These are phyloP conservation scores for Pyropia yezoensis DNA, from an alignment of 23 red algal species.

Conservation along the genomic window DNA sequence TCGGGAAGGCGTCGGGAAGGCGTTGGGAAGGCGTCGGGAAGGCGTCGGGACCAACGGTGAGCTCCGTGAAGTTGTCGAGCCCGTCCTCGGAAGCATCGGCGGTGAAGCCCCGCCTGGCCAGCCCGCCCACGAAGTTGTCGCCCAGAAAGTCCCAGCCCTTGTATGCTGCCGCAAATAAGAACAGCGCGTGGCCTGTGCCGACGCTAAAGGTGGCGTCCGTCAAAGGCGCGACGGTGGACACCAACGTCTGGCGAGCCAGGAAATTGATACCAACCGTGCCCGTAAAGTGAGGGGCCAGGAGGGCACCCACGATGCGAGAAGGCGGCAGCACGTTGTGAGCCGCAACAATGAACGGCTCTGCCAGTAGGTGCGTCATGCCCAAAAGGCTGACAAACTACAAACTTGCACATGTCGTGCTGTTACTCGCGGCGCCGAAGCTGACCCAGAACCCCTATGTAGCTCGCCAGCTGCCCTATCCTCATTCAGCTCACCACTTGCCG, in stretches of 20 bases:
- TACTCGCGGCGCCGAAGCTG: too few relatives aligned
- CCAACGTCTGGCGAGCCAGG: conserved; percentile 37
- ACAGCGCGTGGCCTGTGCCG: conserved; percentile 15
- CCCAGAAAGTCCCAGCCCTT: conserved; percentile 21
- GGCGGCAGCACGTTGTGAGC: conserved; percentile 37
- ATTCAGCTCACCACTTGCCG: not conserved
- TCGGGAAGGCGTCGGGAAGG: too few relatives aligned
- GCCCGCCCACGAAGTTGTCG: conserved; percentile 28
- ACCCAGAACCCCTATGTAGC: too few relatives aligned
- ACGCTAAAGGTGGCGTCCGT: conserved; percentile 45
- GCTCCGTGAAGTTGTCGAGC: conserved; percentile 11
- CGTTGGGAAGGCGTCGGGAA: too few relatives aligned
- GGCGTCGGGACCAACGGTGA: too few relatives aligned
- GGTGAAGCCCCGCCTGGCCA: conserved; percentile 33
- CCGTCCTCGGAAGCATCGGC: conserved; percentile 17
- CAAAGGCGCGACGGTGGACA: conserved; percentile 28
- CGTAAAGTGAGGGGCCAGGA: conserved; percentile 31
- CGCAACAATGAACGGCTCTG: conserved; percentile 44
- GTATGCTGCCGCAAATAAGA: conserved; percentile 25
- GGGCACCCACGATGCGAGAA: conserved; percentile 25
- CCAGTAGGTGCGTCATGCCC: conserved; percentile 33
- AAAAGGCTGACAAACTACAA: conserved; percentile 39
- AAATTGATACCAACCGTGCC: conserved; percentile 52
- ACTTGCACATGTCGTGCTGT: too few relatives aligned
- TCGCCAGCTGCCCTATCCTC: too few relatives aligned